Percentiles rank a stretch among this genome's conserved stretches.
These are phyloP conservation scores for Elymus sibiricus DNA, from an alignment of 176 grass and related monocot species.

Conservation along the genomic window DNA sequence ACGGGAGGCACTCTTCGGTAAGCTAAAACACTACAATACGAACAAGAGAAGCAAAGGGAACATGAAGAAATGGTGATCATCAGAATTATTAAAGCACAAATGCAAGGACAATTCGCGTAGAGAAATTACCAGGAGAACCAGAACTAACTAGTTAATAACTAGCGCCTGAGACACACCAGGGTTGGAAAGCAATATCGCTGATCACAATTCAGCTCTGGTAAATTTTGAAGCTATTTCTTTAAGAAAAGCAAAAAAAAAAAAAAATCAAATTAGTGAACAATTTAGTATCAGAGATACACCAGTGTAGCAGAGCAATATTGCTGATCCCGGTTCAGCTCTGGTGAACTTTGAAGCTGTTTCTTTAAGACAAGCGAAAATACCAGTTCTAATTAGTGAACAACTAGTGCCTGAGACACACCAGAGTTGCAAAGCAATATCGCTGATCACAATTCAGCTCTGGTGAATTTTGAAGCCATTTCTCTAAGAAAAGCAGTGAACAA, in stretches of 20 bases:
- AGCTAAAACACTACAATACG: background rate
- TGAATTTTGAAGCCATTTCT: too few species aligned
- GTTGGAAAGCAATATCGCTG: too few species aligned
- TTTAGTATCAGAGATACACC: background rate
- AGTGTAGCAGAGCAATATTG: background rate
- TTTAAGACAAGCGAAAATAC: background rate
- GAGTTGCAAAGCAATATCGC: too few species aligned
- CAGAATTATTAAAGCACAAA: background rate
- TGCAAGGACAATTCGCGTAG: background rate
- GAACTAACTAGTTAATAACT: background rate
- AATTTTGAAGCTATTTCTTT: too few species aligned
- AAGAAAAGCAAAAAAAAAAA: too few species aligned
- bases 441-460: too few species aligned
- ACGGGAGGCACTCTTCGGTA: background rate
- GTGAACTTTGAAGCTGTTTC: background rate
- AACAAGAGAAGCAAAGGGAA: background rate
- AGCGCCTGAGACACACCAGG: too few species aligned
- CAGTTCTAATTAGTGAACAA: too few species aligned
- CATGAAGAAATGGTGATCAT: background rate
- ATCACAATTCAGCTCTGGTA: too few species aligned
- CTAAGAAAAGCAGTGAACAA: too few species aligned
- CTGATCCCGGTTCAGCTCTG: background rate
- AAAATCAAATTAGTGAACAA: background rate
- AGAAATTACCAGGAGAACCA: background rate
- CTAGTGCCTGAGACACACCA: too few species aligned